Conservation (phyloP, 1,284 basidiomycete species). For the Tylopilus microsporus region DNA sequence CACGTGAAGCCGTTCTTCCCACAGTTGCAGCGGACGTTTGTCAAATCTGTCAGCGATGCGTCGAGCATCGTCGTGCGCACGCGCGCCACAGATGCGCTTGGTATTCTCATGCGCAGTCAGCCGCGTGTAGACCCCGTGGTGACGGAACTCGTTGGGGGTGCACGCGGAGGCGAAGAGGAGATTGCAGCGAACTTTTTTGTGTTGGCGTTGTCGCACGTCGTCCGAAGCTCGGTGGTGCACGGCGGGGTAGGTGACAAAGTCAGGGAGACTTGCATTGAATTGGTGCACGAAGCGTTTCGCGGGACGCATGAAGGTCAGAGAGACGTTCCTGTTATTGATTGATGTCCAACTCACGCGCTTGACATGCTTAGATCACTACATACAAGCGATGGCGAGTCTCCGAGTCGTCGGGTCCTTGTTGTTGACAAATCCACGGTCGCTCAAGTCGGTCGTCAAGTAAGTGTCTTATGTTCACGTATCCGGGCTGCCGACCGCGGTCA, state of each 20-base stretch:
- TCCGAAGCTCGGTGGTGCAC: constrained; percentile 68
- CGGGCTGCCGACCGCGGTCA: no score
- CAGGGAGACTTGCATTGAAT: constrained; percentile 65
- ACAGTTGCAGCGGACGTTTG: constrained; percentile 93
- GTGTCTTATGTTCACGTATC: constrained; percentile 16
- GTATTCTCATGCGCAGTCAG: constrained; percentile 89
- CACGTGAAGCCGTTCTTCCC: constrained; percentile 99
- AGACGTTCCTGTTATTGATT: not conserved
- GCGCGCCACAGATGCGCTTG: constrained; percentile 80
- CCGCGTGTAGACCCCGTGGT: constrained; percentile 82
- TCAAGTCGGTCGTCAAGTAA: constrained; percentile 68
- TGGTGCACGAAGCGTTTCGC: constrained; percentile 77
- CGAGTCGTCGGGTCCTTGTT: constrained; percentile 67
- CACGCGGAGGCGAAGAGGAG: constrained; percentile 64
- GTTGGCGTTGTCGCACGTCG: constrained; percentile 74
- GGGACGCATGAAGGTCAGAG: constrained; percentile 64
- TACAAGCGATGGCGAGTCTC: constrained; percentile 66
- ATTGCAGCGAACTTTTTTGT: constrained; percentile 75
- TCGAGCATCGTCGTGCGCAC: constrained; percentile 77
- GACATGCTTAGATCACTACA: constrained; percentile 58
- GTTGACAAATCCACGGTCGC: constrained; percentile 55
- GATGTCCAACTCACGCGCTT: not conserved
- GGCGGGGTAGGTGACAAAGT: constrained; percentile 65
- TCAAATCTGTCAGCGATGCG: constrained; percentile 86
- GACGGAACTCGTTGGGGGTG: constrained; percentile 78